phyloP scores from a whole-genome alignment of 306 rosid genomes.

The Gleditsia sinensis region DNA sequence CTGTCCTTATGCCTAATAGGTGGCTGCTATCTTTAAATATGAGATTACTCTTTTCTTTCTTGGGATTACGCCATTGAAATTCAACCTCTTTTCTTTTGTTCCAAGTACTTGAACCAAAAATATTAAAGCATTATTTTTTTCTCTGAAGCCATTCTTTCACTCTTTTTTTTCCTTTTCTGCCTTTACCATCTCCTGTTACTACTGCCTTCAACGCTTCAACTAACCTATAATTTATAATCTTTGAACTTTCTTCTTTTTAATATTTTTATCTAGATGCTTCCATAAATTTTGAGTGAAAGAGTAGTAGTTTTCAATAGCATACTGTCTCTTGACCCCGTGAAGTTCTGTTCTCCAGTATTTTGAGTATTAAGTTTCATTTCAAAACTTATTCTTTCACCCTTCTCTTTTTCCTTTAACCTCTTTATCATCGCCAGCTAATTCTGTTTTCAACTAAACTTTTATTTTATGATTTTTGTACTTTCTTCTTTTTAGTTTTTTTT shows the following conservation, averaged over 20 bases:
- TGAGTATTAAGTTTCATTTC: not conserved
- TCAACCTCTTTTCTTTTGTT: constrained; percentile 23
- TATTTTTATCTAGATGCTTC: constrained; percentile 2
- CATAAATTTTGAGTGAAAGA: constrained; percentile 7
- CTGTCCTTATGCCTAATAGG: constrained; percentile 94
- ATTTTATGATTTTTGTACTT: not conserved
- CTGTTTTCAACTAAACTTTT: not conserved
- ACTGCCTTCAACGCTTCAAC: not conserved
- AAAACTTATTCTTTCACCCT: not conserved
- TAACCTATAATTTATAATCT: constrained; percentile 14
- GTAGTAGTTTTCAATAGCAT: not conserved
- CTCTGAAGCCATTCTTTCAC: not conserved
- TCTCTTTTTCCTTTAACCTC: not conserved
- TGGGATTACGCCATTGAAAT: not conserved
- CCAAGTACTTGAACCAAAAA: constrained; percentile 9
- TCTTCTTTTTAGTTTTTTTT: too few relatives aligned
- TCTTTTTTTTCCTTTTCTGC: not conserved
- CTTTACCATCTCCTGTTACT: not conserved
- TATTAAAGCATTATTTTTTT: not conserved
- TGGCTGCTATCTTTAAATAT: constrained; percentile 34
- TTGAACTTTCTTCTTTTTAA: not conserved
- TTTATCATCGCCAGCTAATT: not conserved
- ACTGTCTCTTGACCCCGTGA: constrained; percentile 16
- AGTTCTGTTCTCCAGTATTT: not conserved
- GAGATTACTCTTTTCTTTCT: not conserved